Evolutionary conservation across 179 eudicot genomes (phyloP), one percentile per base, ranked within the genome.

Genomic region (Silene coronaria): DNA sequence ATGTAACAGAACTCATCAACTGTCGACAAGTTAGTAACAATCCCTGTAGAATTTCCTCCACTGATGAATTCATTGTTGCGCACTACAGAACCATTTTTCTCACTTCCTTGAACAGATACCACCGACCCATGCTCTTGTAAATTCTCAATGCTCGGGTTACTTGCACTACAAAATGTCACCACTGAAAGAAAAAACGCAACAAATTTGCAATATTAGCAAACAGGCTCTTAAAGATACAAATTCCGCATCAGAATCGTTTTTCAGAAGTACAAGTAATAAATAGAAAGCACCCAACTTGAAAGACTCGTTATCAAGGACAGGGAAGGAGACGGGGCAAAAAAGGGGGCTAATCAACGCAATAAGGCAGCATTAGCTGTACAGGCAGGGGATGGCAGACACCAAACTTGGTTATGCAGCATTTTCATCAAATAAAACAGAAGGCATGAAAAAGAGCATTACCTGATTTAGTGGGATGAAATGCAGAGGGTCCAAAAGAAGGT

Each of bases 1-100:
- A 91, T 92, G 63, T 73, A 70, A 83, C 99, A 96, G 77, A 93
- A 96, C 71, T 88, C 90, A 74, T 90, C 94, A 71, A 96, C 89
- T 59, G 85, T 84, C 12, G 97, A 66, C 58, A 78, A 19, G 38
- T 27, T 71, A 0, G 74, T 27, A 53, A 27, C 62, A 53, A 10
- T 27, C 74, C 60, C 74, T 14, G 30, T n/a, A 12, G 62, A 27
- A 71, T 27, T 53, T 71, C 42, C 62, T 26, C 26, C 62, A 71
- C 3, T 46, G 30, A 53, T 21, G 23, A 7, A 27, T 7, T 71
- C 74, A 53, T 53, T 70, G 61, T 26, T 71, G 61, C 62, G 74
- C 6, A 60, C 17, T 53, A 53, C 17, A 71, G 74, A 16, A 53
- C 74, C 74, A 51, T 51, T 71, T 46, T 71, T 71, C 46, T 71